phyloP scores from a whole-genome alignment of 345 rosid genomes.

The Eucalyptus fibrosa region DNA sequence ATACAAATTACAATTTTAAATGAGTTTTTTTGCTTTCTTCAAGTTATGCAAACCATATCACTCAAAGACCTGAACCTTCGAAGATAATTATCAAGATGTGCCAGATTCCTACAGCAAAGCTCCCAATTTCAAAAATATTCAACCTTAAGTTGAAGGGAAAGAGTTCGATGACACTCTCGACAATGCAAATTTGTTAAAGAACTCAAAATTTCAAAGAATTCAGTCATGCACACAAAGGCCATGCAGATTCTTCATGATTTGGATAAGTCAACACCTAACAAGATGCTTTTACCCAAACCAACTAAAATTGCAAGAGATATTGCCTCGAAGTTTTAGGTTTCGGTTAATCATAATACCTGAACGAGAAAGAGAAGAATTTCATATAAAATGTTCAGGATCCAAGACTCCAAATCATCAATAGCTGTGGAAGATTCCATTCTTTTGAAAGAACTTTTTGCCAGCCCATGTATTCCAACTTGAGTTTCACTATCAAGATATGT shows the following conservation, averaged over 20 bases:
- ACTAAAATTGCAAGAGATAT: not conserved
- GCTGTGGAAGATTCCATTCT: constrained; percentile 48
- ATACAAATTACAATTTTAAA: not conserved
- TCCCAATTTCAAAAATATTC: not conserved
- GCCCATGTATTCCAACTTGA: constrained; percentile 35
- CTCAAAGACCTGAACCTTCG: not conserved
- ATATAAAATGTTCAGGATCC: constrained; percentile 83
- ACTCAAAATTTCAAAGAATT: not conserved
- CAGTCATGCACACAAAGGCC: not conserved
- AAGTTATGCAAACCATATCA: not conserved
- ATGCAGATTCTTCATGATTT: not conserved
- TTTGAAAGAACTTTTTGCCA: constrained; percentile 31
- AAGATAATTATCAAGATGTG: not conserved
- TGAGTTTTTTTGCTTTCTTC: not conserved
- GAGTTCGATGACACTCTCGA: not conserved
- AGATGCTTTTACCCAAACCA: not conserved
- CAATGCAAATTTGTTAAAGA: not conserved
- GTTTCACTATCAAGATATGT: constrained; percentile 46
- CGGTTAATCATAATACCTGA: constrained; percentile 38
- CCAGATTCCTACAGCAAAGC: not conserved
- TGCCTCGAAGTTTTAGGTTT: not conserved
- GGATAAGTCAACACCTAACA: not conserved
- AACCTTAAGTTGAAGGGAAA: not conserved
- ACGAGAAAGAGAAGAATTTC: constrained; percentile 92
- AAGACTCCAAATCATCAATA: constrained; percentile 68